These are phyloP conservation scores for Plasmopara viticola DNA, from an alignment of 352 stramenopile genomes.

Conservation along the genomic window DNA sequence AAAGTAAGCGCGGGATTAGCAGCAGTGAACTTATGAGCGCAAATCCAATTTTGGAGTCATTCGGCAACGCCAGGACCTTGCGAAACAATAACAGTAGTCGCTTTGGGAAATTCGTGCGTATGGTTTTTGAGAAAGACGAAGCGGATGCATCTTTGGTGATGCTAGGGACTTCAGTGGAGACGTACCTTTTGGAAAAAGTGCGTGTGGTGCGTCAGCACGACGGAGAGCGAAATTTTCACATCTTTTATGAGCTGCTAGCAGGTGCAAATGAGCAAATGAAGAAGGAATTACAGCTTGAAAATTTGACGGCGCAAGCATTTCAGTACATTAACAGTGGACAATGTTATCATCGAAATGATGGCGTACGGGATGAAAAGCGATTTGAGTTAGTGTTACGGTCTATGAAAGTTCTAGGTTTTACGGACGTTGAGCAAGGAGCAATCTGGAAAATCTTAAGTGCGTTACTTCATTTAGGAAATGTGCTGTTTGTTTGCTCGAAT, in stretches of 20 bases:
- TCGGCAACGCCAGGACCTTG: slow-evolving; percentile 72
- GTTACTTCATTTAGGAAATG: slow-evolving; percentile 80
- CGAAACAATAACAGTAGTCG: slow-evolving; percentile 83
- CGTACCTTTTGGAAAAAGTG: slow-evolving; percentile 92
- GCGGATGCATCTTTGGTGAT: slow-evolving; percentile 41
- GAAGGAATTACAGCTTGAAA: slow-evolving; percentile 31
- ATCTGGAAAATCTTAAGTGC: slow-evolving; percentile 71
- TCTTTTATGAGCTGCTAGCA: slow-evolving; percentile 75
- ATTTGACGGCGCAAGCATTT: slow-evolving; percentile 37
- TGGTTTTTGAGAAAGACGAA: slow-evolving; percentile 61
- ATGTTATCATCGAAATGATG: slow-evolving; percentile 66
- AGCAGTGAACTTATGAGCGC: slow-evolving; percentile 66
- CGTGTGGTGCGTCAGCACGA: slow-evolving; percentile 70
- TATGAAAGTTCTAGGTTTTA: slow-evolving; percentile 73
- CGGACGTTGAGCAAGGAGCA: slow-evolving; percentile 40
- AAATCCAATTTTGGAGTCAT: slow-evolving; percentile 84
- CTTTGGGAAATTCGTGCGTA: slow-evolving; percentile 85
- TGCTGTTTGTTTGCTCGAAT: slow-evolving; percentile 53
- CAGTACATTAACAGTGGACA: slow-evolving; percentile 62
- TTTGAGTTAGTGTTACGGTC: slow-evolving; percentile 59
- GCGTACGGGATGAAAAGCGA: slow-evolving; percentile 49
- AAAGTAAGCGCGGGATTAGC: slow-evolving; percentile 30
- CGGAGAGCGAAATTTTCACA: slow-evolving; percentile 76
- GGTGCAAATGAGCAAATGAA: slow-evolving; percentile 44
- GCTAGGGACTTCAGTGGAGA: slow-evolving; percentile 67